Conservation (phyloP, 257 asterid genomes). For the Nicotiana tomentosiformis region DNA sequence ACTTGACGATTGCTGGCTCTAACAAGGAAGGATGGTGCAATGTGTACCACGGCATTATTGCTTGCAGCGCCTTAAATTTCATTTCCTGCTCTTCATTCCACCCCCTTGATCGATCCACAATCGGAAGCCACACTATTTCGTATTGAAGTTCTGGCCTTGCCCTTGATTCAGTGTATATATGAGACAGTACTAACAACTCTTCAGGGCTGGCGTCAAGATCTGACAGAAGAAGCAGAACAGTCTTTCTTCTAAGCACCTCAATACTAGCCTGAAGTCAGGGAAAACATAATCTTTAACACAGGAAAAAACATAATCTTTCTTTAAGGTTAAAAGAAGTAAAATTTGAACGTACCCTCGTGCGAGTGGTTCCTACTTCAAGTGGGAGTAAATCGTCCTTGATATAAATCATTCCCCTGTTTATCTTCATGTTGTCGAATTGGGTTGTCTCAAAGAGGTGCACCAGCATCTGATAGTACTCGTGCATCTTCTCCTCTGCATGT, state of each 20-base stretch:
- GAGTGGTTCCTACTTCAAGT: slow-evolving; percentile 45
- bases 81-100: slow-evolving; percentile 34
- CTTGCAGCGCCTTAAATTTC: slow-evolving; percentile 39
- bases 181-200: slow-evolving; percentile 45
- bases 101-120: slow-evolving; percentile 27
- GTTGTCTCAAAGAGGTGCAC: slow-evolving; percentile 44
- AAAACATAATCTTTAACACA: not conserved
- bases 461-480: slow-evolving; percentile 51
- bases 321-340: not conserved
- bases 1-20: slow-evolving; percentile 58
- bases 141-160: slow-evolving; percentile 39
- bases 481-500: slow-evolving; percentile 51
- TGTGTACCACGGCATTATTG: slow-evolving; percentile 77
- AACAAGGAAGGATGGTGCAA: slow-evolving; percentile 53
- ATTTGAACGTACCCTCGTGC: slow-evolving; percentile 35
- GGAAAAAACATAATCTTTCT: not conserved
- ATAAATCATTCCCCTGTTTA: slow-evolving; percentile 48
- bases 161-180: slow-evolving; percentile 41
- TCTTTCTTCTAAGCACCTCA: slow-evolving; percentile 56
- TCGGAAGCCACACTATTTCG: slow-evolving; percentile 79
- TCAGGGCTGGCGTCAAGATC: slow-evolving; percentile 55
- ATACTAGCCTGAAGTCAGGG: not conserved
- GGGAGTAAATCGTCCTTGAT: slow-evolving; percentile 48
- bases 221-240: slow-evolving; percentile 60
- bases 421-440: slow-evolving; percentile 63